Evolutionary conservation across 768 basidiomycete species (phyloP).

Genomic region (Calvatia gigantea): DNA sequence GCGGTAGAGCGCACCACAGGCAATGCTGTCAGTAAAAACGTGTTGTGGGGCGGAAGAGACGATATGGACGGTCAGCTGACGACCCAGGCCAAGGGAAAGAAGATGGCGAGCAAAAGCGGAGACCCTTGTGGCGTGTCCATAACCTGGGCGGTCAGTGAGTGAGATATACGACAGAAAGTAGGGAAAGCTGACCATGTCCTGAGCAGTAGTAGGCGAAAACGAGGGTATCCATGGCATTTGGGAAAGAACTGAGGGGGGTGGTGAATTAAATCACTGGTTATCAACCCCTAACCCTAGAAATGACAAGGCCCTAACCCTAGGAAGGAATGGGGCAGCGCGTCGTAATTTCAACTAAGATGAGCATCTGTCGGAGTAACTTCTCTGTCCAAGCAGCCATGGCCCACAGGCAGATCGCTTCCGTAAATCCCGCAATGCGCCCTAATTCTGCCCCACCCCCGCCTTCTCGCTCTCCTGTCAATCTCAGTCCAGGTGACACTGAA

Average conservation of each 20-base stretch:
- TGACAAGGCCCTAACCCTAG: conserved; percentile 3
- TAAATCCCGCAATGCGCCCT: not conserved
- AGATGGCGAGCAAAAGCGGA: conserved; percentile 68
- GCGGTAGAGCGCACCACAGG: conserved; percentile 62
- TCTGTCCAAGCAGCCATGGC: no score
- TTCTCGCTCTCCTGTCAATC: not conserved
- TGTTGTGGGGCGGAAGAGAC: conserved; percentile 72
- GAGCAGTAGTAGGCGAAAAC: conserved; percentile 70
- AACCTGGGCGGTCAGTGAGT: conserved; percentile 44
- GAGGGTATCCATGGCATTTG: conserved; percentile 16
- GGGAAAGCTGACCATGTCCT: conserved; percentile 55
- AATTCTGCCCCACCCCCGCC: conserved; percentile 3
- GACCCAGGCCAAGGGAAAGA: conserved; percentile 35
- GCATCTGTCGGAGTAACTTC: no score
- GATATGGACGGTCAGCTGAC: conserved; percentile 52
- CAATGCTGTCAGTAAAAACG: conserved; percentile 65
- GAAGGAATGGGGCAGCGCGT: no score
- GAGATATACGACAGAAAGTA: not conserved
- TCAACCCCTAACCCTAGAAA: conserved; percentile 18
- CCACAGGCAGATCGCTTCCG: conserved; percentile 1
- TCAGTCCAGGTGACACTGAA: not conserved
- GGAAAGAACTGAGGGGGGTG: not conserved
- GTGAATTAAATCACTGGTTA: not conserved
- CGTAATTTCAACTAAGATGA: no score
- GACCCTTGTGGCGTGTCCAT: conserved; percentile 82